phyloP scores from a whole-genome alignment of 208 protist genomes.

The Spongospora subterranea region DNA sequence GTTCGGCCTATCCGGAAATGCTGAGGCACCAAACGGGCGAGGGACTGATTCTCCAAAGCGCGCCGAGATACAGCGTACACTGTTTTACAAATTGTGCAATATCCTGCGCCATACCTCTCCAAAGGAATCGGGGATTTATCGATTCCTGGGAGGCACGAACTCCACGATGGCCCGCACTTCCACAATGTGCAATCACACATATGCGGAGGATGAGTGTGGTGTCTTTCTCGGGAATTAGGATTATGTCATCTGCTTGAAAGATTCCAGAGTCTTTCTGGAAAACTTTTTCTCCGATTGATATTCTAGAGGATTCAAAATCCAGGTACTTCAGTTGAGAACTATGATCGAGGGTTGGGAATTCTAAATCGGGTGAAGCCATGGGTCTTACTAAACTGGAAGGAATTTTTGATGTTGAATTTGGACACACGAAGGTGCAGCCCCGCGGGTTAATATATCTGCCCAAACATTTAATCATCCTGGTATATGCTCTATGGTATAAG shows the following conservation, averaged over 20 bases:
- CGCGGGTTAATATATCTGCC: not conserved
- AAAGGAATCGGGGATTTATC: not conserved
- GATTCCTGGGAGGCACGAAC: not conserved
- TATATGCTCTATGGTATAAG: not conserved
- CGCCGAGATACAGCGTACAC: conserved; percentile 2
- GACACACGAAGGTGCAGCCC: not conserved
- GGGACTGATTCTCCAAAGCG: not conserved
- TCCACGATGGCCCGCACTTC: not conserved
- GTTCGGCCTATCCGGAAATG: not conserved
- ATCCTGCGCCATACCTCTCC: too few species aligned
- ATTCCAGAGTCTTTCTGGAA: not conserved
- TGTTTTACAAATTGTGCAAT: not conserved
- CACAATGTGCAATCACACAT: conserved; percentile 3
- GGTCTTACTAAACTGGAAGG: not conserved
- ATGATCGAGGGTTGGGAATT: not conserved
- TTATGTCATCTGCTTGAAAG: not conserved
- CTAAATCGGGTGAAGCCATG: not conserved
- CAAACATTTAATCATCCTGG: not conserved
- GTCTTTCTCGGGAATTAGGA: not conserved
- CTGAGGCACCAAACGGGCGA: not conserved
- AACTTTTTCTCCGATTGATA: not conserved
- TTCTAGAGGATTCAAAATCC: not conserved
- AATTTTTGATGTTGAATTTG: not conserved
- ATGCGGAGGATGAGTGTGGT: not conserved
- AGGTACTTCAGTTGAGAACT: not conserved